Conservation (phyloP, 176 grass and related monocot species). For the Raddia guianensis region DNA sequence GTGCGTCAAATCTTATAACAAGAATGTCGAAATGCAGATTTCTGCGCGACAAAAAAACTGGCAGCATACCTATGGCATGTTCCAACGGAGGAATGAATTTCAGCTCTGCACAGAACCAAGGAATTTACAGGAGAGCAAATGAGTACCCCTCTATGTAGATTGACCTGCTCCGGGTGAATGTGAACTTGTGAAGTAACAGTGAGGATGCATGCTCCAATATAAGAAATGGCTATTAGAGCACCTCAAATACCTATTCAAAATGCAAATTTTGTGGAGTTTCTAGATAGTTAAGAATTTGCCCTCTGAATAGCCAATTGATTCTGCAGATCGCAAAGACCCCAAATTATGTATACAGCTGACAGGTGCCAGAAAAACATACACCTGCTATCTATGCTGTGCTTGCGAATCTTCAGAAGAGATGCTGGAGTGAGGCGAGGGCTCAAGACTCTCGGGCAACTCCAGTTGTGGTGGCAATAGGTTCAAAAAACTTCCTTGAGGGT, state of each 20-base stretch:
- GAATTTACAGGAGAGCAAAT: conserved; percentile 47
- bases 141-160: conserved; percentile 16
- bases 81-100: conserved; percentile 35
- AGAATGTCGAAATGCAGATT: conserved; percentile 30
- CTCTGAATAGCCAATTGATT: conserved; percentile 20
- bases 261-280: conserved; percentile 1
- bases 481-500: conserved; percentile 51
- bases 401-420: conserved; percentile 60
- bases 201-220: conserved; percentile 5
- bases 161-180: neutral
- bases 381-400: conserved; percentile 44
- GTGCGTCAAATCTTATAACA: conserved; percentile 10
- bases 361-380: conserved; percentile 21
- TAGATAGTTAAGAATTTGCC: neutral
- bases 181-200: neutral
- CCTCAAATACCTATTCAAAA: neutral
- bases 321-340: neutral
- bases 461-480: conserved; percentile 54
- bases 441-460: conserved; percentile 58
- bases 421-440: conserved; percentile 60
- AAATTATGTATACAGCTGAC: conserved; percentile 15
- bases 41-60: conserved; percentile 30
- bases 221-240: conserved; percentile 6
- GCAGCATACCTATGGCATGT: conserved; percentile 30
- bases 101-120: neutral